phyloP scores from a whole-genome alignment of 139 green algal genomes.

The Tetraselmis striata region DNA sequence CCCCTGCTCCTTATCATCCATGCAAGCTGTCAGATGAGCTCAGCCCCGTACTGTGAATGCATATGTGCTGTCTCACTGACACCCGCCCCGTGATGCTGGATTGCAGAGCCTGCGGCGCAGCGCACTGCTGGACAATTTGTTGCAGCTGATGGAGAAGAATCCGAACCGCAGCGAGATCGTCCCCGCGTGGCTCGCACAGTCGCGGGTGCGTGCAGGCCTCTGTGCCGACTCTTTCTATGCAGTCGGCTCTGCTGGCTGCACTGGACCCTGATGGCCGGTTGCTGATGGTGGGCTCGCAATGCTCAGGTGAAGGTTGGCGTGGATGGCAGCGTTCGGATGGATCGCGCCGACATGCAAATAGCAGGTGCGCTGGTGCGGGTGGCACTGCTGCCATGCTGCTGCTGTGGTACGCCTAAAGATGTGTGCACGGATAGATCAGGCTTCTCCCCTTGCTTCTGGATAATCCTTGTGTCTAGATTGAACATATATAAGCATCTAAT shows the following conservation, averaged over 20 bases:
- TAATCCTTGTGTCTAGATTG: not conserved
- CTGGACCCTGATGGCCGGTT: not conserved
- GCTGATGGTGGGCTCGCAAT: not conserved
- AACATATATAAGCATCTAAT: not conserved
- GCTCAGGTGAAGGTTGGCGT: not conserved
- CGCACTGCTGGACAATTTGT: not conserved
- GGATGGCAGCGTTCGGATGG: not conserved
- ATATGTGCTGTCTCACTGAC: not conserved
- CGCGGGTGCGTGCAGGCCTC: too few species aligned
- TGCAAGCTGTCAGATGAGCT: too few species aligned
- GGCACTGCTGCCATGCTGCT: too few species aligned
- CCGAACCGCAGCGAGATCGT: not conserved
- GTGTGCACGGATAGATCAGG: too few species aligned
- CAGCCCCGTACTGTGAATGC: too few species aligned
- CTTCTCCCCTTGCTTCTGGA: too few species aligned
- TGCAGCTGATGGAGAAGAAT: not conserved
- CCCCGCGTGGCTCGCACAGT: not conserved
- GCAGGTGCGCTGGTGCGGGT: not conserved
- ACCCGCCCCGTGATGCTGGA: too few species aligned
- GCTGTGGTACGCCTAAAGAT: too few species aligned
- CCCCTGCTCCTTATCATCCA: not conserved
- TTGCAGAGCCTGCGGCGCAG: not conserved
- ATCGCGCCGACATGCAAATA: not conserved
- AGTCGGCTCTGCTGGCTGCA: too few species aligned
- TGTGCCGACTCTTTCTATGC: not conserved